Evolutionary conservation across 2,329 filamentous ascomycete species (phyloP), one percentile per base, ranked within the genome.

Genomic region (Diaporthe humulicola): DNA sequence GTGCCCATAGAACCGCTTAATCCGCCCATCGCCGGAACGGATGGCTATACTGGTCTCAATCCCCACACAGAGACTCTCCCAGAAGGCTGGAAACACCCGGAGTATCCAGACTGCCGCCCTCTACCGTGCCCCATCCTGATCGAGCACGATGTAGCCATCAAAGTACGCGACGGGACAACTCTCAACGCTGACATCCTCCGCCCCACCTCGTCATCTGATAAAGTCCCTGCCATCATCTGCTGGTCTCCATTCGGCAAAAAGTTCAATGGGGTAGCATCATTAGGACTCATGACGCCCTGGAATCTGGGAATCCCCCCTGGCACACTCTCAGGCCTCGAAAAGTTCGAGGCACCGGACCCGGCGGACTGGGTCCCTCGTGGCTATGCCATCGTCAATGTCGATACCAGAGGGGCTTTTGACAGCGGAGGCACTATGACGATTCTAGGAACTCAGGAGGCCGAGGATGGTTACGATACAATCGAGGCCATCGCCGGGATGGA

Each of bases 171-270:
- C 38, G 58, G 58, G 17, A 64, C 58, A 25, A 48, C 58, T 40
- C 58, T 64, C 25, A 45, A 64, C 25, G 58, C 58, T 12, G 38
- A 64, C 38, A 7, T 45, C 15, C 58, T 64, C 15, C 38, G 58
- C n/a, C 58, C 57, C 14, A 10, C n/a, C 14, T 14, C 25, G 22
- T 3, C 33, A 14, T 45, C 25, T 30, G 17, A 25, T 6, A 64
- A 64, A 15, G 58, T 45, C 15, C 58, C 58, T 7, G 58, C 40
- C 40, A 30, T 64, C 7, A 64, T 64, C 15, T 64, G 81, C 70
- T 88, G 85, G 85, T 83, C 81, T 10, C 83, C 82, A 22, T 88
- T 85, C 74, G 87, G 87, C 33, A 88, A 88, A 76, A 84, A 85
- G 74, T 85, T 83, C 75, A 83, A 80, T n/a, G 82, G 82, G 4